Evolutionary conservation across 306 rosid genomes (phyloP).

Genomic region (Cucumis hystrix): DNA sequence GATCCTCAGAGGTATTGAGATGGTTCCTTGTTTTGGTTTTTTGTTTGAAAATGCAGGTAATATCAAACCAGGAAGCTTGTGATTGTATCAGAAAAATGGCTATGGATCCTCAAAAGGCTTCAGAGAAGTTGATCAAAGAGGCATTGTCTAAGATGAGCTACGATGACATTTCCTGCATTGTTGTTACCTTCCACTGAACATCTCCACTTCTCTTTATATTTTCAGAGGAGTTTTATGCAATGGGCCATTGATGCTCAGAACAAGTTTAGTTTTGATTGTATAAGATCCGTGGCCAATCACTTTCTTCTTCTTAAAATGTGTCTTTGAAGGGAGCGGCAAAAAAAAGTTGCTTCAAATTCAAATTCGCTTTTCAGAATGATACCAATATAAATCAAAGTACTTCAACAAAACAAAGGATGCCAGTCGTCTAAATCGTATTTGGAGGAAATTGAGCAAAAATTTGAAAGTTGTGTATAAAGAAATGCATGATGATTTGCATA

Average conservation of each 20-base stretch:
- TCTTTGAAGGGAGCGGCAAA: neutral
- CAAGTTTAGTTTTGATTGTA: neutral
- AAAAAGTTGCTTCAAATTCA: neutral
- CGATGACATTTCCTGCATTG: slow-evolving; percentile 52
- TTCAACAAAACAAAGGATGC: neutral
- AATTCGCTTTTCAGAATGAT: neutral
- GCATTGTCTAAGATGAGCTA: slow-evolving; percentile 27
- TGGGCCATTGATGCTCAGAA: neutral
- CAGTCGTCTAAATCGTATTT: neutral
- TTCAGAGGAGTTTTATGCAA: neutral
- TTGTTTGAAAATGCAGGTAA: slow-evolving; percentile 26
- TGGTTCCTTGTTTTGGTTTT: neutral
- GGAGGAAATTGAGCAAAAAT: neutral
- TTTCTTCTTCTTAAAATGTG: neutral
- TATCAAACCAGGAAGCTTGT: slow-evolving; percentile 51
- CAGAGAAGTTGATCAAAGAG: slow-evolving; percentile 27
- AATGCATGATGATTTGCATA: neutral
- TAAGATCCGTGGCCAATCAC: neutral
- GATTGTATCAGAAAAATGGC: slow-evolving; percentile 28
- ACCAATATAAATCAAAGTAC: neutral
- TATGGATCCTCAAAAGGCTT: slow-evolving; percentile 30
- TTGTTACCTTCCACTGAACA: slow-evolving; percentile 31
- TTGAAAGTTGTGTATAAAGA: neutral
- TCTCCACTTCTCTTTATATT: neutral
- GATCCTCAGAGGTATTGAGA: neutral